Base-by-base conservation (phyloP, 139 green algal genomes). In the Yamagishiella unicocca region DNA sequence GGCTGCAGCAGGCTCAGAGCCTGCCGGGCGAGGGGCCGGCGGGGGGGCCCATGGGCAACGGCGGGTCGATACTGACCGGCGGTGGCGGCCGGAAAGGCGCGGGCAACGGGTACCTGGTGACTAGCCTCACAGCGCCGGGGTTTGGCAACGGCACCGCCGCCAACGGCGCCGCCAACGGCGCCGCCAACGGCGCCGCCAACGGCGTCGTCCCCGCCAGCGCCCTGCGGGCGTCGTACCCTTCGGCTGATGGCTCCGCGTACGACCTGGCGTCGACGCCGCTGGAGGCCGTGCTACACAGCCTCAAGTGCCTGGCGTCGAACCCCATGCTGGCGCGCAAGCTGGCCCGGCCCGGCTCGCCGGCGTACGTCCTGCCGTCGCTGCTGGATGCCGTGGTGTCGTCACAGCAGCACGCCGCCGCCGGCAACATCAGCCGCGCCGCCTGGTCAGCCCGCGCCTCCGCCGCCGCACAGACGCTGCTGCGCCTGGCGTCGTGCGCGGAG, bases 381-480 rank as follows among this genome's bases (percentile, higher is more conserved):
- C 40, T 85, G 22, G 79, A 85, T 37, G 79, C n/a, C 2, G 0
- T 85, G 4, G 61, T 76, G 0, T 22, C 61, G 1, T 45, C 42
- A 2, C 27, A 42, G 2, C 42, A 50, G 27, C 50, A 54, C 43
- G 22, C 2, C 61, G 31, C 42, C 42, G 29, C 61, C n/a, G 61
- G 61, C n/a, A 27, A 19, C 58, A 21, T 85, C 25, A 10, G 17
- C n/a, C n/a, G 14, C 22, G 66, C 24, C n/a, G 64, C 22, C 8
- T 54, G 43, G 64, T 3, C 72, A 8, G 64, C 45, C 21, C 64
- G 64, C 45, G 81, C 45, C 45, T 22, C 40, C 27, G 43, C 43
- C 17, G 66, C 40, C 22, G 45, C 64, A 1, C 64, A 68, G 33
- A 45, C 81, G n/a, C 64, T 87, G 67, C 81, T 79, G 64, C 81